phyloP scores from a whole-genome alignment of 306 rosid species.

The Pterocarpus macrocarpus region DNA sequence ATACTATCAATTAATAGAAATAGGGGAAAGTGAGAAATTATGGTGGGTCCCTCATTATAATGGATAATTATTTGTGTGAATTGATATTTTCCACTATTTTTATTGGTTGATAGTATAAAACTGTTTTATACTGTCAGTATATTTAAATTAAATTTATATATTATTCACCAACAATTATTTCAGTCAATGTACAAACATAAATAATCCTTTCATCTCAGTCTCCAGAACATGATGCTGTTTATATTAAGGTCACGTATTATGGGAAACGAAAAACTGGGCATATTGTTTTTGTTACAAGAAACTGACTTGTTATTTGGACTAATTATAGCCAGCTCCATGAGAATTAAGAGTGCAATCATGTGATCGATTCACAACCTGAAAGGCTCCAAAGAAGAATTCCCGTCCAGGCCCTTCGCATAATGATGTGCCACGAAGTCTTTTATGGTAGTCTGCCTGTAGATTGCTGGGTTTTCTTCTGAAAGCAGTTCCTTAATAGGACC shows the following conservation, averaged over 20 bases:
- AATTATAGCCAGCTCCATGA: not conserved
- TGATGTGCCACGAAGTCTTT: slow-evolving; percentile 36
- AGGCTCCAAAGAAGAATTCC: slow-evolving; percentile 46
- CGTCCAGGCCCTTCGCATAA: slow-evolving; percentile 50
- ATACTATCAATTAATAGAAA: too few relatives aligned
- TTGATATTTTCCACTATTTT: too few relatives aligned
- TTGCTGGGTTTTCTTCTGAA: slow-evolving; percentile 61
- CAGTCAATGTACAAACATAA: too few relatives aligned
- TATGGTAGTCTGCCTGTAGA: slow-evolving; percentile 47
- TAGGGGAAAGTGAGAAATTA: too few relatives aligned
- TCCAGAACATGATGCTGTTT: too few relatives aligned
- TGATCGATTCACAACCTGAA: slow-evolving; percentile 51
- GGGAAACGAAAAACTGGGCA: not conserved
- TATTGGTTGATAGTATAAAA: too few relatives aligned
- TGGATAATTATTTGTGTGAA: too few relatives aligned
- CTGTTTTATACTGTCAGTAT: too few relatives aligned
- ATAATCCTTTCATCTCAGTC: too few relatives aligned
- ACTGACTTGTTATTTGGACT: not conserved
- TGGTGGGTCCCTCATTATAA: too few relatives aligned
- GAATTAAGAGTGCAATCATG: not conserved
- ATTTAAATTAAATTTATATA: too few relatives aligned
- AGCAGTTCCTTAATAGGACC: slow-evolving; percentile 68
- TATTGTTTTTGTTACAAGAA: not conserved
- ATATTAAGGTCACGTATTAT: not conserved
- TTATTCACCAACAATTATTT: too few relatives aligned